Evolutionary conservation across 192 early-diverging fungal species (phyloP).

Genomic region (Coemansia sp.): DNA sequence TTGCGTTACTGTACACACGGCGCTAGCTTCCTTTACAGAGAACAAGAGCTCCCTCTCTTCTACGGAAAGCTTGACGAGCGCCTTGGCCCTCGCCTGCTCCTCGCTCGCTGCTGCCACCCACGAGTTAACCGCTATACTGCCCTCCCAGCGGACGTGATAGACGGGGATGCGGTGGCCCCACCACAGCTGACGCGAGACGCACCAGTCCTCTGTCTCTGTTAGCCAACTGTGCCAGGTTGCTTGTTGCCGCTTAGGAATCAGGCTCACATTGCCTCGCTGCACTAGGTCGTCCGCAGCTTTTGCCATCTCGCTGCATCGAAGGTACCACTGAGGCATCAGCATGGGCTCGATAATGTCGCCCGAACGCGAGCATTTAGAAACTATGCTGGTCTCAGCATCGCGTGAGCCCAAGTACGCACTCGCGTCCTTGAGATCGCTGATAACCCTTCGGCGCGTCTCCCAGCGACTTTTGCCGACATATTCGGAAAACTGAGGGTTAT

Average conservation of each 20-base stretch:
- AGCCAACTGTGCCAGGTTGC: constrained; percentile 91
- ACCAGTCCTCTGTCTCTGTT: constrained; percentile 91
- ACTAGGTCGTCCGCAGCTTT: constrained; percentile 67
- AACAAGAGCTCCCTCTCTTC: not conserved
- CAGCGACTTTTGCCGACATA: constrained; percentile 69
- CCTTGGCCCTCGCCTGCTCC: constrained; percentile 39
- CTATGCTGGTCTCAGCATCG: constrained; percentile 77
- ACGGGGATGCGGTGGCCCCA: constrained; percentile 97
- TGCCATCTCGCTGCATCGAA: constrained; percentile 79
- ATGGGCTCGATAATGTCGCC: constrained; percentile 95
- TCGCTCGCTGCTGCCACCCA: constrained; percentile 48
- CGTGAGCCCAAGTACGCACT: constrained; percentile 74
- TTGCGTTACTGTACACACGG: constrained; percentile 14
- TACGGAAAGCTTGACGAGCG: constrained; percentile 11
- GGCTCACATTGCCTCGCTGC: constrained; percentile 59
- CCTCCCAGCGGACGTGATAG: constrained; percentile 66
- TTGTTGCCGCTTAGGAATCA: constrained; percentile 72
- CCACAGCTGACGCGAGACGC: constrained; percentile 96
- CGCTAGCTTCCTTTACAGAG: not conserved
- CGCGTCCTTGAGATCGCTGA: constrained; percentile 63
- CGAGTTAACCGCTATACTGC: constrained; percentile 26
- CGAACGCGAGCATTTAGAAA: constrained; percentile 73
- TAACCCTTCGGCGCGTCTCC: constrained; percentile 72
- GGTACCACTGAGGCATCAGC: constrained; percentile 97
- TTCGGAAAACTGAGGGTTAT: constrained; percentile 5